Base-by-base conservation (phyloP, 768 basidiomycete genomes). In the Guyanaporus albipodus region DNA sequence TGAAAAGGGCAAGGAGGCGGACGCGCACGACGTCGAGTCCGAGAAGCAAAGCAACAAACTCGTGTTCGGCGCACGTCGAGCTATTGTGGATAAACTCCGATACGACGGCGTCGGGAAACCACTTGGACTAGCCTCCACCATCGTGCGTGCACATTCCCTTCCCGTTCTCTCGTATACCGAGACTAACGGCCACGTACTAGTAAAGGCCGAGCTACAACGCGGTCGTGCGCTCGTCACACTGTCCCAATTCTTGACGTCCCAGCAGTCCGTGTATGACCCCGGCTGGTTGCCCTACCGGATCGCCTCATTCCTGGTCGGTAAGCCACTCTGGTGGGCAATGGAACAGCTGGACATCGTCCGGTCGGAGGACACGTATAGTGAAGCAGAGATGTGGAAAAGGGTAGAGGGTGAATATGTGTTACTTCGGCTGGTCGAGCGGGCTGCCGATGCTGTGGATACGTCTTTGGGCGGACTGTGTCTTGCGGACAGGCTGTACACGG, bases 301-400 rank as follows among this genome's bases (percentile, higher is more conserved):
- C 41, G 86, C 78, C 3, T 74, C 85, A 9, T 85, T 77, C 46
- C 70, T 91, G 8, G 74, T 92, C 7, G 87, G 83, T 7, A 82
- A 79, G 56, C 90, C 91, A 3, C 69, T 93, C 2, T 90, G 85
- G 86, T 93, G 91, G 91, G 82, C 85, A 3, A 75, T 93, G 46
- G 82, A 85, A 51, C 87, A 88, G 52, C 70, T 84, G n/a, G 84
- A 80, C 21, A 67, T 92, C 4, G 78, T 87, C 7, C 79, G 78
- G 17, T 59, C 68, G 3, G 85, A 87, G 38, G 84, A 85, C 21
- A 69, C 66, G 24, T 68, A 73, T 21, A 68, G 68, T 31, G 72
- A 75, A 31, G 57, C 59, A 7, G 70, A 74, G 44, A 64, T 70
- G 45, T 81, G 79, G 84, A 70, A 76, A 66, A 50, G 63, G 52